Conservation (phyloP, 2,329 filamentous ascomycete species). For the Arachnomyces sp. region DNA sequence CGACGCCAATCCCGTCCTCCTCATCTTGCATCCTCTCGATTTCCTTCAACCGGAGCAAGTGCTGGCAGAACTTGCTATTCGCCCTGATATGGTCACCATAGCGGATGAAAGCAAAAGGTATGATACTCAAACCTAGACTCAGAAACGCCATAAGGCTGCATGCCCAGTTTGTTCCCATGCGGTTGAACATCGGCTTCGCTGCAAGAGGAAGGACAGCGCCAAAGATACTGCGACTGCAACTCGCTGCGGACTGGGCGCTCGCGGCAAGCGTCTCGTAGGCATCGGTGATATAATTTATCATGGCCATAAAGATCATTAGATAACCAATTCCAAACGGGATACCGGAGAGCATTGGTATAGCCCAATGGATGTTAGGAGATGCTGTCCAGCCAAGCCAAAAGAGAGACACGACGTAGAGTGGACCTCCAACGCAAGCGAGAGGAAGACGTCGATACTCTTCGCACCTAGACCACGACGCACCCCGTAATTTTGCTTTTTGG, state of each 20-base stretch:
- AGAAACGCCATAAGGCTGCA: slow-evolving; percentile 36
- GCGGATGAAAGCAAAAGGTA: slow-evolving; percentile 38
- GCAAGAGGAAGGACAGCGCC: slow-evolving; percentile 54
- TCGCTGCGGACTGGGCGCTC: slow-evolving; percentile 48
- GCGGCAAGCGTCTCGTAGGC: slow-evolving; percentile 61
- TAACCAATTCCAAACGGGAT: slow-evolving; percentile 58
- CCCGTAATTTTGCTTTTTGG: slow-evolving; percentile 41
- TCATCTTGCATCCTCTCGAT: no score
- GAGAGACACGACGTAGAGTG: slow-evolving; percentile 45
- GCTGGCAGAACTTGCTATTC: slow-evolving; percentile 36
- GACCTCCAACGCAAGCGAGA: slow-evolving; percentile 61
- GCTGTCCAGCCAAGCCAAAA: slow-evolving; percentile 40
- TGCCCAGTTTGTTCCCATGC: slow-evolving; percentile 36
- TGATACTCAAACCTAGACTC: slow-evolving; percentile 29
- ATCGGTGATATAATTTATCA: slow-evolving; percentile 59
- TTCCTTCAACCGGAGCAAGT: slow-evolving; percentile 16
- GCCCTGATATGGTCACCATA: slow-evolving; percentile 32
- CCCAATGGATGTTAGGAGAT: slow-evolving; percentile 27
- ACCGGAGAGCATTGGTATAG: slow-evolving; percentile 52
- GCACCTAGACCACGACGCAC: slow-evolving; percentile 48
- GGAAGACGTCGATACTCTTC: slow-evolving; percentile 61
- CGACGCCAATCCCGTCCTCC: not conserved
- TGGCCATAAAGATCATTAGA: slow-evolving; percentile 55
- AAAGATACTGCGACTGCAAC: slow-evolving; percentile 44
- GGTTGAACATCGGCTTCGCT: slow-evolving; percentile 35